phyloP scores from a whole-genome alignment of 768 basidiomycete genomes.

The Lactarius deliciosus region DNA sequence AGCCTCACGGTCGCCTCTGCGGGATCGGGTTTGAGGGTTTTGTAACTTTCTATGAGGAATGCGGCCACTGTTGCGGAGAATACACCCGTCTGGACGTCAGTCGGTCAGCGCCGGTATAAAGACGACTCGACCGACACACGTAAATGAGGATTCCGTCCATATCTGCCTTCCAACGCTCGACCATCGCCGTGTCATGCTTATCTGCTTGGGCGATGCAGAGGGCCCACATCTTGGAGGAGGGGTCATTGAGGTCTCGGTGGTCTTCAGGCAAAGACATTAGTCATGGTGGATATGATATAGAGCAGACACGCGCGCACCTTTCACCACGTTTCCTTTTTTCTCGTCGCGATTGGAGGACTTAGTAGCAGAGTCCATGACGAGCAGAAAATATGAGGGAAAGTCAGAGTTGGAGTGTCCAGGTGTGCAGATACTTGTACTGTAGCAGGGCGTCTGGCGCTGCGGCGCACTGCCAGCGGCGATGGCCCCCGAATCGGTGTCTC shows the following conservation, averaged over 20 bases:
- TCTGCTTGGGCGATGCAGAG: slow-evolving; percentile 14
- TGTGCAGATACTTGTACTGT: neutral
- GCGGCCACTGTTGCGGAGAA: slow-evolving; percentile 28
- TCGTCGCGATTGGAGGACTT: neutral
- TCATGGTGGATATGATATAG: neutral
- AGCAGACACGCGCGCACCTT: slow-evolving; percentile 1
- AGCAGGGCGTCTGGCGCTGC: neutral
- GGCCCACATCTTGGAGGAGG: slow-evolving; percentile 23
- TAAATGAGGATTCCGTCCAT: slow-evolving; percentile 29
- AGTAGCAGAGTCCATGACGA: slow-evolving; percentile 7
- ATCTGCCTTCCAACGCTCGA: slow-evolving; percentile 18
- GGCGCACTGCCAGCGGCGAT: neutral
- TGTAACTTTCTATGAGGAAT: slow-evolving; percentile 28
- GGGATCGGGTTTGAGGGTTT: slow-evolving; percentile 22
- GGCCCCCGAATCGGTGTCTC: neutral
- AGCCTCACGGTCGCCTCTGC: neutral
- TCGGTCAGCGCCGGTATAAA: too few relatives aligned
- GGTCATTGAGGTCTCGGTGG: neutral
- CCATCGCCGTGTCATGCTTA: slow-evolving; percentile 10
- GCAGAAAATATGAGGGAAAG: neutral
- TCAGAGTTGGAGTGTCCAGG: too few relatives aligned
- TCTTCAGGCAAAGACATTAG: neutral
- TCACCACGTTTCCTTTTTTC: slow-evolving; percentile 3
- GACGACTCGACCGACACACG: slow-evolving; percentile 1
- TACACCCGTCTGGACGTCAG: slow-evolving; percentile 22